Percentiles rank a stretch among this genome's conserved stretches.
Conservation (phyloP, 2,329 filamentous ascomycete genomes). For the Alternaria consortialis region DNA sequence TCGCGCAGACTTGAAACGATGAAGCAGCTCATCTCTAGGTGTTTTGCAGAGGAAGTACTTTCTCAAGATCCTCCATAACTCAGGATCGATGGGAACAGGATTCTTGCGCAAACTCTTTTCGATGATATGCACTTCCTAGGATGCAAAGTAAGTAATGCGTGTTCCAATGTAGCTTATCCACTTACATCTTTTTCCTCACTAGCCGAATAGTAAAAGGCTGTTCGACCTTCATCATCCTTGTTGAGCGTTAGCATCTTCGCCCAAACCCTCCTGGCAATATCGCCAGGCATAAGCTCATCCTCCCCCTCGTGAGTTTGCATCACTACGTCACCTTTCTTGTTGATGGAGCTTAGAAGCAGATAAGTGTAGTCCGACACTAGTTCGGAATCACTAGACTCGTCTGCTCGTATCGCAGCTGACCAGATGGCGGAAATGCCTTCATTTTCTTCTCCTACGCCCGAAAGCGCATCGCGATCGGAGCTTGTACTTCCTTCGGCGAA, state of each 20-base stretch:
- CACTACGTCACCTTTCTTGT: neutral
- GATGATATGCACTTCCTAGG: neutral
- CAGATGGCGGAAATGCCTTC: neutral
- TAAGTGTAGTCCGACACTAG: neutral
- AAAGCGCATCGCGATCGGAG: neutral
- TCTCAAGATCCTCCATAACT: neutral
- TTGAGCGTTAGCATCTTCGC: neutral
- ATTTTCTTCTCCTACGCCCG: neutral
- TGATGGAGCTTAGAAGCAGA: neutral
- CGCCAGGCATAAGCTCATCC: neutral
- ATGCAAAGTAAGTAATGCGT: neutral
- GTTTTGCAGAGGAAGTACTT: neutral
- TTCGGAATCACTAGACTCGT: neutral
- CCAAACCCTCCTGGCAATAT: neutral
- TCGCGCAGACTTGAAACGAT: neutral
- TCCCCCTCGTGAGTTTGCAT: neutral
- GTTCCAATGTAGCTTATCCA: neutral
- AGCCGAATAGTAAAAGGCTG: neutral
- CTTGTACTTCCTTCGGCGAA: neutral
- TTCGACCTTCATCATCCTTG: neutral
- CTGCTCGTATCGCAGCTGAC: neutral
- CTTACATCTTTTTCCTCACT: neutral
- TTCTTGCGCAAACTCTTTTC: neutral
- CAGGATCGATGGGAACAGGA: neutral
- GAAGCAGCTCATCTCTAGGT: neutral